phyloP scores from a whole-genome alignment of 164 flowering plant genomes.

The Tinospora cordifolia region DNA sequence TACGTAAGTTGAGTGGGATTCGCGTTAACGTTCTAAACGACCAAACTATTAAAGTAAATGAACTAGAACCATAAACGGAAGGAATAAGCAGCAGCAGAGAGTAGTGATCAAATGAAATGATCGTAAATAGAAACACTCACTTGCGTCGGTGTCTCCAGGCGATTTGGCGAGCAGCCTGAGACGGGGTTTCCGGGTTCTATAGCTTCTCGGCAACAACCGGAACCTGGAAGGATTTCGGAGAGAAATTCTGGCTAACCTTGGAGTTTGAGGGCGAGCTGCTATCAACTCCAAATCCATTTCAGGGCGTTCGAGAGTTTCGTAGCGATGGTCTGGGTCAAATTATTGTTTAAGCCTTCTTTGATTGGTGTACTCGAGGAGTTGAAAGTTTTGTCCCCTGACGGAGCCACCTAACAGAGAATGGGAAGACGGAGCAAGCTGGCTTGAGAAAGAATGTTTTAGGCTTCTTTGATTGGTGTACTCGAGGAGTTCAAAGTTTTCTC shows the following conservation, averaged over 20 bases:
- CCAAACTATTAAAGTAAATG: not conserved
- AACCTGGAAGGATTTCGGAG: slow-evolving; percentile 19
- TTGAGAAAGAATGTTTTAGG: no score
- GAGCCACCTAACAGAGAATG: no score
- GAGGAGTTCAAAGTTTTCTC: no score
- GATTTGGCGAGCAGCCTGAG: slow-evolving; percentile 39
- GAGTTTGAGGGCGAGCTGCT: not conserved
- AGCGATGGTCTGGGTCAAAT: not conserved
- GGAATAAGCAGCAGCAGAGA: not conserved
- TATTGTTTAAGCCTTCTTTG: no score
- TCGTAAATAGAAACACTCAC: slow-evolving; percentile 25
- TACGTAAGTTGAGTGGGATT: not conserved
- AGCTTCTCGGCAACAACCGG: slow-evolving; percentile 11
- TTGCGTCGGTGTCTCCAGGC: slow-evolving; percentile 45
- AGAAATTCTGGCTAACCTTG: not conserved
- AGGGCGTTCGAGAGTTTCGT: not conserved
- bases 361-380: no score
- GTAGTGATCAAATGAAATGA: not conserved
- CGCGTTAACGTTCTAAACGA: not conserved
- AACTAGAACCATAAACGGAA: not conserved
- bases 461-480: no score
- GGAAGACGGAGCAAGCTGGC: no score
- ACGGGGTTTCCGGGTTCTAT: slow-evolving; percentile 22
- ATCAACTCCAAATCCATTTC: not conserved
- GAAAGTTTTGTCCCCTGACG: no score